Evolutionary conservation across 1,139 yeast species (phyloP).

Genomic region (Hanseniaspora gamundiae): DNA sequence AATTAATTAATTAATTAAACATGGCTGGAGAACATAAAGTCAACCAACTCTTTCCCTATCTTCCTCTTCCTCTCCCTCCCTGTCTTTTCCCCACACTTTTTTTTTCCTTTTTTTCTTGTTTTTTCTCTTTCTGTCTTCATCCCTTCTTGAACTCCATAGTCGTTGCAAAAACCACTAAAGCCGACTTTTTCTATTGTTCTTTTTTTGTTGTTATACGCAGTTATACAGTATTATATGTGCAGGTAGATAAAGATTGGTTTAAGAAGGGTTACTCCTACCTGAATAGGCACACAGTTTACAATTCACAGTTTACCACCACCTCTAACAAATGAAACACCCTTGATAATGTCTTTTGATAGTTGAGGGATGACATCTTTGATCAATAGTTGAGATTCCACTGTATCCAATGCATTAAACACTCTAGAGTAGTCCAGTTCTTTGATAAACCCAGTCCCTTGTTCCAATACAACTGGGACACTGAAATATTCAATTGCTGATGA

Average conservation of each 20-base stretch:
- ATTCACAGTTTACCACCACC: neutral
- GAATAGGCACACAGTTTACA: too few relatives aligned
- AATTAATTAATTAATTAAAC: too few relatives aligned
- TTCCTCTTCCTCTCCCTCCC: neutral
- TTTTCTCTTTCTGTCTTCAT: too few relatives aligned
- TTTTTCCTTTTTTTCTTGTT: neutral
- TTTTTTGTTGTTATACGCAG: too few relatives aligned
- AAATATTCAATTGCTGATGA: constrained; percentile 47
- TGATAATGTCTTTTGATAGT: constrained; percentile 42
- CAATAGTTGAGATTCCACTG: constrained; percentile 36
- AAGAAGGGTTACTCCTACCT: too few relatives aligned
- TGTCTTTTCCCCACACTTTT: neutral
- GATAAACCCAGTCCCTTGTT: constrained; percentile 32
- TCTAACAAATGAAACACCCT: constrained; percentile 47
- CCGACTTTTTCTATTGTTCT: too few relatives aligned
- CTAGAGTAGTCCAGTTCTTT: constrained; percentile 12
- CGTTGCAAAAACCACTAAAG: too few relatives aligned
- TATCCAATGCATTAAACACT: constrained; percentile 10
- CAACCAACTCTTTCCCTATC: too few relatives aligned
- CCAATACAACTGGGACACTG: constrained; percentile 47
- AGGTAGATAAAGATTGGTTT: too few relatives aligned
- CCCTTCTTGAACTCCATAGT: too few relatives aligned
- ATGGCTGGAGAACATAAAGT: too few relatives aligned
- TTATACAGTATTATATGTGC: too few relatives aligned
- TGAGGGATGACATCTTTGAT: constrained; percentile 39